phyloP scores from a whole-genome alignment of 169 alveolate species.

The Babesia gibsoni region DNA sequence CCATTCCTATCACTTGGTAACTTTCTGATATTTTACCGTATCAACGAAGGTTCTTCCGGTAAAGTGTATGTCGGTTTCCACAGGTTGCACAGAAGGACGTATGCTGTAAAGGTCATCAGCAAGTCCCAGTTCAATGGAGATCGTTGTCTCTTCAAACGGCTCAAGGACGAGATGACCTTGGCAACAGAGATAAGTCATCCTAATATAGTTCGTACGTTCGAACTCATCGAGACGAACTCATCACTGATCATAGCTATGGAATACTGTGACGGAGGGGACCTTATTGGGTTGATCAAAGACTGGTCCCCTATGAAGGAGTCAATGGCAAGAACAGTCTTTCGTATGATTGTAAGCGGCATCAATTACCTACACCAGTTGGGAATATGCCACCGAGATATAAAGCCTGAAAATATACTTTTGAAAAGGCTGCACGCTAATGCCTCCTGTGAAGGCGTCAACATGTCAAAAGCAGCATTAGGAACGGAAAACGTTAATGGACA shows the following conservation, averaged over 20 bases:
- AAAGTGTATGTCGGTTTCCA: constrained; percentile 72
- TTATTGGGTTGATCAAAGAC: constrained; percentile 83
- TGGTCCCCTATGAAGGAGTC: constrained; percentile 69
- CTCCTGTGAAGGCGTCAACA: constrained; percentile 51
- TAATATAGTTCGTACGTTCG: constrained; percentile 73
- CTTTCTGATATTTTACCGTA: constrained; percentile 66
- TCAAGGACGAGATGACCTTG: constrained; percentile 74
- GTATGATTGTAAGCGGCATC: constrained; percentile 75
- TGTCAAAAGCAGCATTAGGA: constrained; percentile 68
- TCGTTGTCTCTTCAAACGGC: constrained; percentile 47
- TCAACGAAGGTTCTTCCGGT: constrained; percentile 76
- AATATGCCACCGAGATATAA: constrained; percentile 87
- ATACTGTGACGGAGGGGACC: constrained; percentile 88
- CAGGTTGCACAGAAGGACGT: constrained; percentile 49
- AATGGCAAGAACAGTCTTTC: constrained; percentile 73
- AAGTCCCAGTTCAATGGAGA: constrained; percentile 69
- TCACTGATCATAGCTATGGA: constrained; percentile 82
- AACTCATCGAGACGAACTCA: constrained; percentile 73
- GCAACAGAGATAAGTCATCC: constrained; percentile 75
- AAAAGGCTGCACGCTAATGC: constrained; percentile 61
- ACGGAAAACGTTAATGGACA: not conserved
- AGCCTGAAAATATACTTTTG: constrained; percentile 90
- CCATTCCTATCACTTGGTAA: constrained; percentile 64
- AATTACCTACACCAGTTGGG: constrained; percentile 76
- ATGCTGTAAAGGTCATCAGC: constrained; percentile 70